Percentiles rank a stretch among this genome's conserved stretches.
These are phyloP conservation scores for Mikania micrantha DNA, from an alignment of 129 eudicot genomes.

Conservation along the genomic window DNA sequence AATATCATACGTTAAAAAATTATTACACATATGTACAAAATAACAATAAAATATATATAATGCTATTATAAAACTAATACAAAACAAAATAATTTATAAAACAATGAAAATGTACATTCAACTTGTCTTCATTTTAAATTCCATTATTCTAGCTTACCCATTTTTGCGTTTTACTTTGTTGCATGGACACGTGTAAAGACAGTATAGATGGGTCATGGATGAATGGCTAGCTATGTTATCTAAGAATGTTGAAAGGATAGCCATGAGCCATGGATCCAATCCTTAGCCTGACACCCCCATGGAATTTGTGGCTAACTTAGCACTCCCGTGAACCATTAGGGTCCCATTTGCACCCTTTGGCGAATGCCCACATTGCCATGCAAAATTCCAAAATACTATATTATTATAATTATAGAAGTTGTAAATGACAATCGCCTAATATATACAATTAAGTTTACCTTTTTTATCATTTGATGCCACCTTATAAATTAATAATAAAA, in stretches of 20 bases:
- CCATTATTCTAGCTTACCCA: background rate
- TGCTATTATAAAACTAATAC: too few species aligned
- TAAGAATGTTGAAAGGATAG: constrained; percentile 21
- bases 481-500: too few species aligned
- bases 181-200: constrained; percentile 21
- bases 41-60: too few species aligned
- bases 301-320: constrained; percentile 40
- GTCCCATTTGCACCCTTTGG: constrained; percentile 32
- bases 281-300: constrained; percentile 29
- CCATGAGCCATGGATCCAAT: constrained; percentile 20
- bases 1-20: too few species aligned
- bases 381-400: constrained; percentile 19
- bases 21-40: too few species aligned
- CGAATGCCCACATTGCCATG: constrained; percentile 9
- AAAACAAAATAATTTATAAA: background rate
- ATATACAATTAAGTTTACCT: background rate
- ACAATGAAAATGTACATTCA: background rate
- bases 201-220: background rate
- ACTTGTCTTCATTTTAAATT: background rate
- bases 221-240: background rate
- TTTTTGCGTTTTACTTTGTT: background rate
- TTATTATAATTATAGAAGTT: background rate
- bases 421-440: background rate
- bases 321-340: constrained; percentile 70
- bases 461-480: background rate